Evolutionary conservation across 306 rosid species (phyloP), one percentile per base, ranked within the genome.

Genomic region (Cicer arietinum): DNA sequence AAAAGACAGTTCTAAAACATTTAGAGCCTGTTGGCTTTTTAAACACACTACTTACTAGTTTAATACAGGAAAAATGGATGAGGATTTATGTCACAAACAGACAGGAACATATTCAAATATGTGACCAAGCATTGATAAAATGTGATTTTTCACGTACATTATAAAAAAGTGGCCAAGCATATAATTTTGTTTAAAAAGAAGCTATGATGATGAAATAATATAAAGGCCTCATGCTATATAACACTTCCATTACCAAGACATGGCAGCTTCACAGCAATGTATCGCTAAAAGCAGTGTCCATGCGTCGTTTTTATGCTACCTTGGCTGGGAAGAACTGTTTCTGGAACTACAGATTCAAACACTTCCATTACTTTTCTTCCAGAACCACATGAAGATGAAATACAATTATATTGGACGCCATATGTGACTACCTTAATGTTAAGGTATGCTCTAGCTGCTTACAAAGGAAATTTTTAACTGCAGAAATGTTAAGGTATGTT

Each of bases 321-420:
- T 16, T 94, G 99, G 99, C 89, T 94, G 84, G 99, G 99, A 79
- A 87, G 93, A 77, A 92, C 99, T 16, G 87, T 94, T 75, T 97
- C 99, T 80, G 99, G 99, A 68, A 94, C 99, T 74, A 92, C 99
- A 61, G 99, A 94, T 90, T 94, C 99, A 67, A 89, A 79, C 80
- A 92, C 99, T 6, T 0, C 51, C 54, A 94, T 94, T 73, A 90
- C 96, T 48, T 80, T 73, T 58, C 92, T 90, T 80, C 99, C 99
- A 73, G 99, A 94, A 81, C 99, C 99, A 56, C 96, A 91, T 66
- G 99, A 94, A 79, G 93, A 90, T 83, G 99, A 94, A 84, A 92
- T 94, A 84, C 89, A 88, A 69, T 94, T 79, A 94, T 94, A 75
- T 82, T 94, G 83, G 97, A 94, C 71, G 97, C 96, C 68, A 89